These are phyloP conservation scores for Avena eriantha DNA, from an alignment of 176 grass and related monocot genomes.

Conservation along the genomic window DNA sequence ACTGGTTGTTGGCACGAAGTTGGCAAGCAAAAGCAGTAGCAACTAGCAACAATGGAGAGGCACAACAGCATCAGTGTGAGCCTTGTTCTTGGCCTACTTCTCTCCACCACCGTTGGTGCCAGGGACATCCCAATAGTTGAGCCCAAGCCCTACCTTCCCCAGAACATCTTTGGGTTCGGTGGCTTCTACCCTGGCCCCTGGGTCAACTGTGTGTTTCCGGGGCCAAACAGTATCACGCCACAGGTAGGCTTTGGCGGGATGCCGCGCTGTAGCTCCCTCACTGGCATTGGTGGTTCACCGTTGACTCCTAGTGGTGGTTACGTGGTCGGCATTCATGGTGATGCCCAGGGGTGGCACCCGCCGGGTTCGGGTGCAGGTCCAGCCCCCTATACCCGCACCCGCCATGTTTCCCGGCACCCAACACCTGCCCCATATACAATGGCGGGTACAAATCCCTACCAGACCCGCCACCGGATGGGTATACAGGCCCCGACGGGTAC, in stretches of 20 bases:
- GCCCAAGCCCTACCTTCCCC: slow-evolving; percentile 47
- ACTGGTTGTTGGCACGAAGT: slow-evolving; percentile 4
- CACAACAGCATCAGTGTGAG: neutral
- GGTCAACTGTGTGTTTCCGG: slow-evolving; percentile 54
- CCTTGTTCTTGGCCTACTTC: slow-evolving; percentile 35
- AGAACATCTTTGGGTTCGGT: slow-evolving; percentile 59
- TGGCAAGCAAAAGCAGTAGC: neutral
- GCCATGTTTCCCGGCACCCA: too few relatives aligned
- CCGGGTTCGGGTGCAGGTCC: too few relatives aligned
- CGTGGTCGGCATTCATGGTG: slow-evolving; percentile 39
- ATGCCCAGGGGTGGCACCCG: neutral
- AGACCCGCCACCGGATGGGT: too few relatives aligned
- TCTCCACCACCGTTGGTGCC: slow-evolving; percentile 26
- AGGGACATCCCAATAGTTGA: slow-evolving; percentile 43
- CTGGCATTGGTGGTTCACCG: slow-evolving; percentile 29
- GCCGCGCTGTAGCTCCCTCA: slow-evolving; percentile 42
- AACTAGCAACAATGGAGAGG: slow-evolving; percentile 39
- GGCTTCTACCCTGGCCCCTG: slow-evolving; percentile 54
- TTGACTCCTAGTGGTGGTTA: slow-evolving; percentile 14
- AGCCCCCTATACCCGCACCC: too few relatives aligned
- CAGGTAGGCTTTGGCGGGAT: slow-evolving; percentile 48
- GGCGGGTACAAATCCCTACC: too few relatives aligned
- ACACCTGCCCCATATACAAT: too few relatives aligned
- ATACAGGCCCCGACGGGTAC: too few relatives aligned
- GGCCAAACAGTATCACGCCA: slow-evolving; percentile 47